A percentile compares a stretch with the other conserved stretches of the same genome.
Conservation (phyloP, 768 basidiomycete species). For the Mycena chlorophos region DNA sequence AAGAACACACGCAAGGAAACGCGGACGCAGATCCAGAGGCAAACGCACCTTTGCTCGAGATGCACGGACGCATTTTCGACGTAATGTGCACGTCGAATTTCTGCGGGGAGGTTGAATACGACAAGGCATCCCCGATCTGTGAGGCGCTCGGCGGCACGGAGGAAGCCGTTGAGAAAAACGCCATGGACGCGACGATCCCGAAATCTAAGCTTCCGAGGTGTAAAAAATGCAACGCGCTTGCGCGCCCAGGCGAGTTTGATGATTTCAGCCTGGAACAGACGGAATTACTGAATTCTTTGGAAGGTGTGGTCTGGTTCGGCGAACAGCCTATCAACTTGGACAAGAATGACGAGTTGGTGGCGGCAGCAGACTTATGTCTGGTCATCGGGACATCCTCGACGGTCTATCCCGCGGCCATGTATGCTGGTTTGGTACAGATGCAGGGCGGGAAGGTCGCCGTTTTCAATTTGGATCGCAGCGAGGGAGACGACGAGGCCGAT, state of each 20-base stretch:
- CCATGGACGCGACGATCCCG: constrained; percentile 40
- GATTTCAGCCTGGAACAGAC: too few species aligned
- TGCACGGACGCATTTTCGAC: constrained; percentile 63
- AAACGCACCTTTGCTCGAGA: constrained; percentile 46
- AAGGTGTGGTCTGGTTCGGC: constrained; percentile 66
- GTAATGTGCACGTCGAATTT: constrained; percentile 44
- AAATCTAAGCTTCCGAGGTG: constrained; percentile 45
- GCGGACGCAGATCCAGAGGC: constrained; percentile 15
- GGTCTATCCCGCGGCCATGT: constrained; percentile 45
- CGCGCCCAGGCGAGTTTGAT: constrained; percentile 51
- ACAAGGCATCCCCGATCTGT: constrained; percentile 47
- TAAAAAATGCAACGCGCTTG: constrained; percentile 41
- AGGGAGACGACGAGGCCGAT: constrained; percentile 42
- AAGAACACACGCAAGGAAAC: constrained; percentile 11
- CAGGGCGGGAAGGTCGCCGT: constrained; percentile 40
- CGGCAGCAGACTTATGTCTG: constrained; percentile 50
- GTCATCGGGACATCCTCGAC: constrained; percentile 58
- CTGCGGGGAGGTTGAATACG: constrained; percentile 43
- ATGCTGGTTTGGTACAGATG: constrained; percentile 32
- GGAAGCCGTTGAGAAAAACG: constrained; percentile 32
- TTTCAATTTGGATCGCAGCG: constrained; percentile 39
- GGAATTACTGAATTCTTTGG: too few species aligned
- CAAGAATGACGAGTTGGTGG: constrained; percentile 41
- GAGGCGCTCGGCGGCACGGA: constrained; percentile 47
- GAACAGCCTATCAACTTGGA: constrained; percentile 43